These are phyloP conservation scores for Seiridium unicorne DNA, from an alignment of 2,329 filamentous ascomycete species.

Conservation along the genomic window DNA sequence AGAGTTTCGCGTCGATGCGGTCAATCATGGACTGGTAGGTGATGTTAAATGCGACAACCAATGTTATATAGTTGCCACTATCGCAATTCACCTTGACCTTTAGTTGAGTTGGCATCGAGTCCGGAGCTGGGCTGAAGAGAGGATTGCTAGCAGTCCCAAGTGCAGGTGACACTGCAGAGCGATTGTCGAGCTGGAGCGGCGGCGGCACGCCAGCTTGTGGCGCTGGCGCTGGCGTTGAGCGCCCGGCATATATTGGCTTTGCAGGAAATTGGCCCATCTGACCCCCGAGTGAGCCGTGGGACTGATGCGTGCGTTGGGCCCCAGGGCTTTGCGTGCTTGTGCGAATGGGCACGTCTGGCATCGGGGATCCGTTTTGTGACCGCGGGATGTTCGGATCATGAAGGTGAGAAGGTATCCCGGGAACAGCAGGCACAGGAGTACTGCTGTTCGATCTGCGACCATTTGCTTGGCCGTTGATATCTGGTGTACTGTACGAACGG, in stretches of 20 bases:
- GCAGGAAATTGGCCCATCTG: conserved; percentile 56
- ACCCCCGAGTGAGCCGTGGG: conserved; percentile 46
- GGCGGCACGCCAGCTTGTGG: conserved; percentile 27
- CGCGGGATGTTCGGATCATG: conserved; percentile 64
- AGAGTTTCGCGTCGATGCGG: conserved; percentile 92
- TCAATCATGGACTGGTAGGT: conserved; percentile 91
- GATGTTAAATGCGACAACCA: conserved; percentile 96
- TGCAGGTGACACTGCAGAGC: conserved; percentile 45
- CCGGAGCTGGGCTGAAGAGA: conserved; percentile 47
- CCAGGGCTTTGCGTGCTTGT: conserved; percentile 71
- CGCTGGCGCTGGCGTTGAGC: conserved; percentile 41
- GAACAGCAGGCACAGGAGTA: conserved; percentile 64
- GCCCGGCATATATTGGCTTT: conserved; percentile 52
- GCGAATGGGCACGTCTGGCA: conserved; percentile 63
- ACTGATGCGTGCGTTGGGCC: conserved; percentile 54
- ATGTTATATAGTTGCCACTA: conserved; percentile 79
- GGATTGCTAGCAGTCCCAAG: conserved; percentile 35
- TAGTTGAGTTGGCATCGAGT: conserved; percentile 65
- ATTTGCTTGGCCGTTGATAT: conserved; percentile 73
- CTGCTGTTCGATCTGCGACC: conserved; percentile 55
- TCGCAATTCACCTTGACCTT: conserved; percentile 96
- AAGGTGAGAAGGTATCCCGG: conserved; percentile 72
- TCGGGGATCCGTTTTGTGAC: conserved; percentile 80
- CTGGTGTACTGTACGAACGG: conserved; percentile 91
- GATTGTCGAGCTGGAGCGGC: conserved; percentile 35